These are phyloP conservation scores for Candida chauliodis DNA, from an alignment of 805 yeast species.

Conservation along the genomic window DNA sequence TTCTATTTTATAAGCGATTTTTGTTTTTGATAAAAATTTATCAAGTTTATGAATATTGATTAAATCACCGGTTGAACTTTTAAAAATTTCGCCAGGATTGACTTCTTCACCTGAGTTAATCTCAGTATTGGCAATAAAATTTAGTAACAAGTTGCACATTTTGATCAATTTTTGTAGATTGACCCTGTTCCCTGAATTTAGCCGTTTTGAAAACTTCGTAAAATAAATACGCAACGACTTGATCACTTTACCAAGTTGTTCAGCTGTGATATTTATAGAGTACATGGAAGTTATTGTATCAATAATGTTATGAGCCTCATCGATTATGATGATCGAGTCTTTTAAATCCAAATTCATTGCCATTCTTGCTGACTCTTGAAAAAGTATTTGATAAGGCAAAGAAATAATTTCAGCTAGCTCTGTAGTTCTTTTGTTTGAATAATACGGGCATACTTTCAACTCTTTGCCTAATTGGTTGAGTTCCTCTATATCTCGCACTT, in stretches of 20 bases:
- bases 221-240: constrained; percentile 53
- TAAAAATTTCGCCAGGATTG: constrained; percentile 49
- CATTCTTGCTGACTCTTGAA: constrained; percentile 59
- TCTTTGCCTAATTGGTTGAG: constrained; percentile 56
- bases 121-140: constrained; percentile 37
- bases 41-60: constrained; percentile 68
- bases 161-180: constrained; percentile 62
- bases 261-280: constrained; percentile 53
- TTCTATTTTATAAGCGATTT: constrained; percentile 82
- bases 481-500: constrained; percentile 78
- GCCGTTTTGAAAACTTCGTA: constrained; percentile 54
- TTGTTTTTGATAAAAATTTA: constrained; percentile 59
- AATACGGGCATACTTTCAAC: constrained; percentile 74
- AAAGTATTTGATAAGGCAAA: constrained; percentile 77
- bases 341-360: constrained; percentile 56
- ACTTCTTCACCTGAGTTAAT: constrained; percentile 54
- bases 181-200: constrained; percentile 70
- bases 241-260: constrained; percentile 45
- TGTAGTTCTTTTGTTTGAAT: constrained; percentile 58
- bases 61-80: constrained; percentile 60
- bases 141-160: constrained; percentile 48
- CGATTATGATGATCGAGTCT: constrained; percentile 71
- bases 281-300: constrained; percentile 72
- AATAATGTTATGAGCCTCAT: constrained; percentile 87
- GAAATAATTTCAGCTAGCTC: constrained; percentile 71